Evolutionary conservation across 129 eudicot species (phyloP), one percentile per base, ranked within the genome.

Genomic region (Flaveria trinervia): DNA sequence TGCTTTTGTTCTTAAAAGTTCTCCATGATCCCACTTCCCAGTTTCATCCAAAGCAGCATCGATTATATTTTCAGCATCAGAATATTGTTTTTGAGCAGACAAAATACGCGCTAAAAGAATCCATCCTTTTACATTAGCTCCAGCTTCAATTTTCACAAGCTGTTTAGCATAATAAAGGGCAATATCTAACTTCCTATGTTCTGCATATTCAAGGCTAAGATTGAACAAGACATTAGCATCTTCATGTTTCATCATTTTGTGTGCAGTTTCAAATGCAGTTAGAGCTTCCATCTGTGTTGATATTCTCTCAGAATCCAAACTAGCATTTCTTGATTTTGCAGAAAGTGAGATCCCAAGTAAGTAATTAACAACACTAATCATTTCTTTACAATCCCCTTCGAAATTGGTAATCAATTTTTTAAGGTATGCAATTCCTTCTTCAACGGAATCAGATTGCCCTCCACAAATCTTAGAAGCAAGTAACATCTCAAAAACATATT

Each of bases 21-120:
- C 97, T 59, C 90, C 97, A 80, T 89, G 97, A 64, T 90, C 93
- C 98, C 97, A 93, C 71, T 89, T 89, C 45, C 97, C 98, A 0
- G 97, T 86, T 84, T 93, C 96, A 65, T 93, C 97, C 68, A 93
- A 62, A 51, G 98, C 97, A 71, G 89, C 96, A 83, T 87, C 87
- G 8, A 93, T 78, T 20, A 93, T 75, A 33, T 85, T 83, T 70
- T 90, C 96, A 22, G 98, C 98, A 79, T 93, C 98, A 17, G 73
- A 13, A 79, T 87, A 93, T 65, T 86, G 86, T 81, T 84, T 93
- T 68, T 89, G 89, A 78, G 98, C 98, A 0, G 98, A 93, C 82
- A 93, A 84, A 75, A 93, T 87, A 36, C 96, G 96, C 64, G 93
- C 97, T 66, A 93, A 72, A 77, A 93, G 93, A 69, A 89, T 83